Base-by-base conservation (phyloP, 225 moss, liverwort and hornwort genomes). In the Bryoerythrophyllum caledonicum region DNA sequence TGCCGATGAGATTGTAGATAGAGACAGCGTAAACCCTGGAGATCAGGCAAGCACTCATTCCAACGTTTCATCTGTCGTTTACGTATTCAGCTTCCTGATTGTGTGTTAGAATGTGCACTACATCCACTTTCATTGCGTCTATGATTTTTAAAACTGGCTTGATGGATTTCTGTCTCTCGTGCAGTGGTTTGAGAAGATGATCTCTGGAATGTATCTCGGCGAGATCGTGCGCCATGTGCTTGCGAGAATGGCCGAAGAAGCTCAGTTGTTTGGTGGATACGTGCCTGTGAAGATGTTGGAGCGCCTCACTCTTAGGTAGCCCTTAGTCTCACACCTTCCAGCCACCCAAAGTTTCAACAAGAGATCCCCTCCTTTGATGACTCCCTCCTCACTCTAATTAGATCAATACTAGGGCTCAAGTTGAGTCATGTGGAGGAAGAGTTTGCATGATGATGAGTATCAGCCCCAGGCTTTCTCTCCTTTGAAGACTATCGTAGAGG, bases 121-220 rank as follows among this genome's bases (percentile, higher is more conserved):
- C 6, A 10, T 32, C 5, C 32, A 32, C 54, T 38, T 38, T 34
- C 34, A 34, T 34, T 34, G 34, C 34, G 34, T 10, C 8, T 16
- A 43, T 32, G 32, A 3, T 3, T 3, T 32, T 5, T 32, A 32
- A 3, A 38, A 52, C 4, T 70, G 43, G 14, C 66, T 19, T 16
- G 19, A 32, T 1, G 20, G 27, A 20, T 28, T 9, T n/a, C 24
- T 59, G 5, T 43, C 55, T 30, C 55, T 30, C 30, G 23, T 78
- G 78, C 90, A 96, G 96, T 93, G 93, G 79, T 91, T 97, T 65
- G 97, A 97, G 78, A 97, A 97, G 77, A 94, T 94, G 71, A 80
- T 97, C 23, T 93, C 93, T 37, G 97, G 97, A 72, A 82, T 97
- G 92, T 97, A 97, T 86, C 80, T 93, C 68, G 97, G 97, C 30